phyloP scores from a whole-genome alignment of 2,329 filamentous ascomycete genomes.

The Botryosphaeria dothidea region DNA sequence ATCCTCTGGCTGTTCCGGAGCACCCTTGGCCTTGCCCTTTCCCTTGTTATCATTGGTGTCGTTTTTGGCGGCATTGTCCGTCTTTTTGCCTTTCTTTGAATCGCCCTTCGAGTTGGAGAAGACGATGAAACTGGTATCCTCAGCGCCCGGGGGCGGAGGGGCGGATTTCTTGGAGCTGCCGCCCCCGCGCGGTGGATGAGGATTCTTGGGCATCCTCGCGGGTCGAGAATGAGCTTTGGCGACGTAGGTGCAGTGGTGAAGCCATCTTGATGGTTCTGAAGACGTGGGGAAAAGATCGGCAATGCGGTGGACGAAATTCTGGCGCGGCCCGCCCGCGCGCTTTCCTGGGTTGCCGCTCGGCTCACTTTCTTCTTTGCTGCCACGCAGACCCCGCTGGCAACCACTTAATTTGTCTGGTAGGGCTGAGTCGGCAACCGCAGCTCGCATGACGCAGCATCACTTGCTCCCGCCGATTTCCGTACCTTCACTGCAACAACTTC shows the following conservation, averaged over 20 bases:
- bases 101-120: conserved; percentile 47
- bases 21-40: conserved; percentile 38
- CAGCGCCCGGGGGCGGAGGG: conserved; percentile 26
- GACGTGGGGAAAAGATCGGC: conserved; percentile 15
- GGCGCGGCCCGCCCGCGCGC: neutral
- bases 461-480: neutral
- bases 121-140: conserved; percentile 52
- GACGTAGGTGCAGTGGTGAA: conserved; percentile 10
- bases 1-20: conserved; percentile 32
- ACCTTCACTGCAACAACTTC: neutral
- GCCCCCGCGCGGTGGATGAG: conserved; percentile 46
- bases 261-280: conserved; percentile 1
- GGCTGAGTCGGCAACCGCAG: conserved; percentile 4
- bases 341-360: neutral
- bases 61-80: conserved; percentile 20
- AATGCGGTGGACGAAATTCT: conserved; percentile 9
- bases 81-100: conserved; percentile 42
- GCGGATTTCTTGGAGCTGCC: conserved; percentile 38
- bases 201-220: conserved; percentile 50
- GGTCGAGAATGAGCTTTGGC: neutral
- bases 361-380: neutral
- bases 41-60: conserved; percentile 27
- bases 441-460: conserved; percentile 1
- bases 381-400: neutral
- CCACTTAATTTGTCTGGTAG: neutral